A percentile compares a stretch with the other conserved stretches of the same genome.
Conservation (phyloP, 2,329 filamentous ascomycete species). For the Claviceps africana region DNA sequence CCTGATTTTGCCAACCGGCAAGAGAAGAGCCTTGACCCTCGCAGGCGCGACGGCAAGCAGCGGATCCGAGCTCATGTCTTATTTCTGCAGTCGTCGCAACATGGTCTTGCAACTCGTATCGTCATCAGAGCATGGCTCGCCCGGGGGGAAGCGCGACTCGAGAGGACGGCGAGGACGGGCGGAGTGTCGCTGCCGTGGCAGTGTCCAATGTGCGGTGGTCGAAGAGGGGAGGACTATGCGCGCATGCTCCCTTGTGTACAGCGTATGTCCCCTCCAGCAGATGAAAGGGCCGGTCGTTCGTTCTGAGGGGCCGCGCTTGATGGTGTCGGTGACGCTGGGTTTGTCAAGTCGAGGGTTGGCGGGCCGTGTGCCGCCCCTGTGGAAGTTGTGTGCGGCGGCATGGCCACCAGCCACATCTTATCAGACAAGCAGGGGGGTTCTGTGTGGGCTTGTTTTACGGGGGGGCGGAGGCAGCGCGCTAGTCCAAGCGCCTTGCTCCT, state of each 20-base stretch:
- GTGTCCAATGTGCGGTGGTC: background rate
- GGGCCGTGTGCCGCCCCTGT: too few species aligned
- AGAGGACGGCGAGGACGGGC: background rate
- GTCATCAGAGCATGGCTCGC: background rate
- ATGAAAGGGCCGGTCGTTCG: too few species aligned
- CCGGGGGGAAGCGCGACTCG: background rate
- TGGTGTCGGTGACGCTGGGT: background rate
- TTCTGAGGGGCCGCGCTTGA: background rate
- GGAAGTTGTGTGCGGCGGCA: background rate
- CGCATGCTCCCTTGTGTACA: background rate
- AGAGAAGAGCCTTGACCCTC: slow-evolving; percentile 72
- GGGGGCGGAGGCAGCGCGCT: too few species aligned
- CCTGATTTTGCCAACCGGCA: slow-evolving; percentile 79
- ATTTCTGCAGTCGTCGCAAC: slow-evolving; percentile 26
- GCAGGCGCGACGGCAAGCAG: slow-evolving; percentile 84
- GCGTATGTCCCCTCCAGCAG: background rate
- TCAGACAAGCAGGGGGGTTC: background rate
- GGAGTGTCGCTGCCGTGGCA: background rate
- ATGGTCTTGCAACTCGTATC: slow-evolving; percentile 13
- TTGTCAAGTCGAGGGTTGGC: background rate
- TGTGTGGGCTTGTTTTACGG: too few species aligned
- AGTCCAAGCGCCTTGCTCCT: background rate
- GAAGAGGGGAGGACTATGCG: background rate
- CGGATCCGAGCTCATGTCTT: slow-evolving; percentile 73
- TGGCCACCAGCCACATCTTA: background rate